Evolutionary conservation across 2,329 filamentous ascomycete genomes (phyloP).

Genomic region (Fusarium illudens): DNA sequence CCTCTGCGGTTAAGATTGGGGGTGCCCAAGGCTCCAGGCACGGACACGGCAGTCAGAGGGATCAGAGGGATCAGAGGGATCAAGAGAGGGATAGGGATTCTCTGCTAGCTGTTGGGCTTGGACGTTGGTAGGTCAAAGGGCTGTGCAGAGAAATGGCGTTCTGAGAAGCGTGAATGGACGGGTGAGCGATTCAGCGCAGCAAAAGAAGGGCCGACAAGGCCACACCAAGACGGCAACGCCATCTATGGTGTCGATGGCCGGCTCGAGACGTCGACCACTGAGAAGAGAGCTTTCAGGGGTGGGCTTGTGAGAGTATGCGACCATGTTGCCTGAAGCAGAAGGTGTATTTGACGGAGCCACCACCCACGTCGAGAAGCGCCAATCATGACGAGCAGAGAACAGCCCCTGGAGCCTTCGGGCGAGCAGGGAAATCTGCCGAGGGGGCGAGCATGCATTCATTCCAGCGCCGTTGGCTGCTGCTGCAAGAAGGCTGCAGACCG

Average conservation of each 20-base stretch:
- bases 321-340: conserved; percentile 48
- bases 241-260: conserved; percentile 28
- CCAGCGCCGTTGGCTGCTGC: conserved; percentile 21
- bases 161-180: conserved; percentile 7
- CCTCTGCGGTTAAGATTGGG: conserved; percentile 14
- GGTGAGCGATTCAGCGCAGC: conserved; percentile 27
- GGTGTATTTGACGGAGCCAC: conserved; percentile 47
- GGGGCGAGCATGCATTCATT: conserved; percentile 26
- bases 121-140: background rate
- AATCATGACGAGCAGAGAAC: conserved; percentile 45
- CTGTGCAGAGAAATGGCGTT: conserved; percentile 18
- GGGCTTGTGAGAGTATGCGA: conserved; percentile 46
- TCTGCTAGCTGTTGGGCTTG: background rate
- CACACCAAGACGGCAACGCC: conserved; percentile 31
- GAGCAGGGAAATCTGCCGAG: conserved; percentile 41
- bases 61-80: background rate
- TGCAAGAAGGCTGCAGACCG: conserved; percentile 11
- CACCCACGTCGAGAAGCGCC: conserved; percentile 42
- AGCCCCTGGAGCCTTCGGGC: conserved; percentile 34
- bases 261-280: conserved; percentile 37
- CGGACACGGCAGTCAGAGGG: background rate
- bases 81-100: background rate
- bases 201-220: conserved; percentile 40
- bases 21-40: conserved; percentile 15
- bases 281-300: conserved; percentile 38